A percentile compares a stretch with the other conserved stretches of the same genome.
phyloP scores from a whole-genome alignment of 2,329 filamentous ascomycete species.

The Mycogone perniciosa region DNA sequence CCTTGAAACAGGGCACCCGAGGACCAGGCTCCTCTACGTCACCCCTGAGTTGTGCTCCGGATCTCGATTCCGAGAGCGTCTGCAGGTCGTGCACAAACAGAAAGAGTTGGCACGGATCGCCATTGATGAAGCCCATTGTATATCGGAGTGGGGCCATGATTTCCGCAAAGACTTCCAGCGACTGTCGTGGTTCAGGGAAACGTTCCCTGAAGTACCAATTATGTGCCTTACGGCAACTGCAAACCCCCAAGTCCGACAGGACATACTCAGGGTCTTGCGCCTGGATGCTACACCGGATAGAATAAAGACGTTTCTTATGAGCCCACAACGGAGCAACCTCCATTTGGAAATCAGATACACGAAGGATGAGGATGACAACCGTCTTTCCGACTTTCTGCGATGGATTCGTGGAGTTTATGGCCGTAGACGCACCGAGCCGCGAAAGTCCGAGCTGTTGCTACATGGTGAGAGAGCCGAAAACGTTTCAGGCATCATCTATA shows the following conservation, averaged over 20 bases:
- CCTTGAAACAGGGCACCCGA: conserved; percentile 80
- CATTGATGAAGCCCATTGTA: conserved; percentile 93
- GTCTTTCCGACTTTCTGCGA: conserved; percentile 64
- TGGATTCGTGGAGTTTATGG: conserved; percentile 72
- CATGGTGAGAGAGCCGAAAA: conserved; percentile 52
- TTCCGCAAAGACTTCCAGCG: conserved; percentile 90
- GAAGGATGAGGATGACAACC: conserved; percentile 64
- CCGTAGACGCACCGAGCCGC: conserved; percentile 55
- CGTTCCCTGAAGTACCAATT: conserved; percentile 78
- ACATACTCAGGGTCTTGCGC: conserved; percentile 71
- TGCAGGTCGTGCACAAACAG: conserved; percentile 70
- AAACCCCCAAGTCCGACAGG: conserved; percentile 70
- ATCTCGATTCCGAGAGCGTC: conserved; percentile 67
- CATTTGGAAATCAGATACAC: conserved; percentile 88
- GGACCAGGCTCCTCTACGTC: conserved; percentile 79
- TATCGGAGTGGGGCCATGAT: conserved; percentile 97
- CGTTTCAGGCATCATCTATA: conserved; percentile 75
- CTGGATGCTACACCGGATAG: conserved; percentile 52
- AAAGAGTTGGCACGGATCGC: conserved; percentile 81
- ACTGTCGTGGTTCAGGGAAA: conserved; percentile 75
- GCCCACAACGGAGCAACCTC: conserved; percentile 75
- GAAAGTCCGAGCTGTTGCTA: conserved; percentile 52
- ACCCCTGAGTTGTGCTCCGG: conserved; percentile 83
- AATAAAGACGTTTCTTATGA: conserved; percentile 75
- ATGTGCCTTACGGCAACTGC: conserved; percentile 92